A percentile compares a stretch with the other conserved stretches of the same genome.
phyloP scores from a whole-genome alignment of 768 basidiomycete genomes.

The Lentinula detonsa region DNA sequence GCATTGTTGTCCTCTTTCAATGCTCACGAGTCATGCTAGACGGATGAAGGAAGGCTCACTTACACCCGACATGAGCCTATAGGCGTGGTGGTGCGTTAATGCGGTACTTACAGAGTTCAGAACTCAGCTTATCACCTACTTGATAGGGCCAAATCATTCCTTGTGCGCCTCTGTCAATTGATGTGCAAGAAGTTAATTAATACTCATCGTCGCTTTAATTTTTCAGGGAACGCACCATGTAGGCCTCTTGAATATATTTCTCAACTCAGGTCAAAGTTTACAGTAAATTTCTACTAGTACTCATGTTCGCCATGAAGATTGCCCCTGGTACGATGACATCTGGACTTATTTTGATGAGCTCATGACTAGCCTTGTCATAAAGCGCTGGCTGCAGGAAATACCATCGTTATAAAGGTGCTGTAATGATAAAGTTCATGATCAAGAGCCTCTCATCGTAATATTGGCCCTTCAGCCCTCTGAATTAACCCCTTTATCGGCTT shows the following conservation, averaged over 20 bases:
- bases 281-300: neutral
- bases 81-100: conserved; percentile 36
- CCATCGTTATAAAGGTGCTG: conserved; percentile 36
- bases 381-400: conserved; percentile 58
- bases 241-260: neutral
- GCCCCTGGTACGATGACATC: conserved; percentile 27
- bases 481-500: conserved; percentile 49
- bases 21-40: neutral
- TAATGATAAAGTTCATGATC: neutral
- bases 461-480: conserved; percentile 37
- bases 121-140: neutral
- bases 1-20: neutral
- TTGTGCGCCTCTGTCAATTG: neutral
- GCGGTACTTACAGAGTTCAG: neutral
- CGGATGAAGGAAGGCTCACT: conserved; percentile 32
- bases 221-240: conserved; percentile 2
- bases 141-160: conserved; percentile 4
- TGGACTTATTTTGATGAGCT: no score
- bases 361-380: neutral
- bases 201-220: neutral
- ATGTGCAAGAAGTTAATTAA: no score
- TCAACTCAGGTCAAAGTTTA: neutral
- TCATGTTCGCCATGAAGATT: conserved; percentile 51
- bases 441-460: neutral
- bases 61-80: conserved; percentile 62